Base-by-base conservation (phyloP, 768 basidiomycete genomes). In the Pleurotus tuoliensis region DNA sequence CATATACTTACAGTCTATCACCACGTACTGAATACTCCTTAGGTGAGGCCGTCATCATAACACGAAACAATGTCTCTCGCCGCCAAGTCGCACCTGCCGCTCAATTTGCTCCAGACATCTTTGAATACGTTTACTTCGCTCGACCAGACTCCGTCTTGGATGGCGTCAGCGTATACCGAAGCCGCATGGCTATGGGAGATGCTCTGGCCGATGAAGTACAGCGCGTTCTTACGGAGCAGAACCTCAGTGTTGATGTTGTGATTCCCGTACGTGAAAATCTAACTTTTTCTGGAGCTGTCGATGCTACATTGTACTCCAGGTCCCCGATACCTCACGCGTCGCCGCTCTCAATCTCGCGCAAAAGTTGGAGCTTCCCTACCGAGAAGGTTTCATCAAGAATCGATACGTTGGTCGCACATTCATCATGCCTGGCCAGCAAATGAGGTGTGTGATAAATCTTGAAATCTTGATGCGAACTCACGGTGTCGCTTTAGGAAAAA, bases 161-260 rank as follows among this genome's bases (percentile, higher is more conserved):
- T 66, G 95, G 96, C 43, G 87, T 99, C 70, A 94, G 92, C 66
- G 97, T 98, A 45, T 98, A 98, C 71, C 84, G 97, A 47, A 91
- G 92, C 67, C 88, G 97, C 39, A 98, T 98, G 97, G 94, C 97
- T 1, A 99, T 99, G 97, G 97, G 97, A 55, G 95, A 98, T 67
- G 84, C 88, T 4, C 82, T 99, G 47, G 96, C 95, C 1, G 88
- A 84, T 43, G 90, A 95, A 71, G 94, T 97, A 22, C 73, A 81
- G 67, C 79, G 82, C 20, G 83, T 94, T 41, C 75, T 99, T 47
- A 68, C 75, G 46, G 81, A 84, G 59, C 81, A 82, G 44, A 80
- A 86, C 40, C 73, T 95, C 44, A 76, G 78, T 16, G 85, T 96
- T 51, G 97, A 99, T 69, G 97, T 99, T 15, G 95, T 99, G 61